Evolutionary conservation across 106 monocot genomes (phyloP).

Genomic region (Apostasia shenzhenica): DNA sequence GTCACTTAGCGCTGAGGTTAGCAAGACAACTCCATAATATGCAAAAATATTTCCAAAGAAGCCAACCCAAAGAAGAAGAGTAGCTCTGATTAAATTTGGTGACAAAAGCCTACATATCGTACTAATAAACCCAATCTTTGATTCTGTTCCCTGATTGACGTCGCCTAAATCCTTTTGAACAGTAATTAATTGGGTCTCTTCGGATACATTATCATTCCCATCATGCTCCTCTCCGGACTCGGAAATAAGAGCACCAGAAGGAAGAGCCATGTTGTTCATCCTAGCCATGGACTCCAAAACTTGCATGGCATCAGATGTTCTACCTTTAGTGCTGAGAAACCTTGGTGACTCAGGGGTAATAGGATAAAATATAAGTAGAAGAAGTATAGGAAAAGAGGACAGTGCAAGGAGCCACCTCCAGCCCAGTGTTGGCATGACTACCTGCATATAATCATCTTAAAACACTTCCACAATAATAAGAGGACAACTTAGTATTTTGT

Average conservation of each 20-base stretch:
- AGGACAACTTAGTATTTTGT: too few species aligned
- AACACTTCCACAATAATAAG: too few species aligned
- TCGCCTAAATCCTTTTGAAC: slow-evolving; percentile 1
- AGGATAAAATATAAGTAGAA: slow-evolving; percentile 61
- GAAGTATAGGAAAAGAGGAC: slow-evolving; percentile 58
- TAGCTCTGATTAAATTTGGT: slow-evolving; percentile 43
- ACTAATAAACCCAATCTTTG: slow-evolving; percentile 21
- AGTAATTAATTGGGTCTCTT: slow-evolving; percentile 31
- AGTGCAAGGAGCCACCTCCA: slow-evolving; percentile 86
- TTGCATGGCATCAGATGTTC: slow-evolving; percentile 38
- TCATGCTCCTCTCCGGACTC: slow-evolving; percentile 9
- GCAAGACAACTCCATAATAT: slow-evolving; percentile 74
- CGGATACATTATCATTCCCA: slow-evolving; percentile 22
- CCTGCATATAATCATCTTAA: slow-evolving; percentile 24
- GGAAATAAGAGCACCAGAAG: slow-evolving; percentile 51
- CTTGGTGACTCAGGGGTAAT: slow-evolving; percentile 69
- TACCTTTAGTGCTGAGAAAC: slow-evolving; percentile 68
- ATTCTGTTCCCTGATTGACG: background rate
- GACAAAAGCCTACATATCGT: slow-evolving; percentile 37
- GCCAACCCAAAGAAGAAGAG: slow-evolving; percentile 64
- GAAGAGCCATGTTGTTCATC: slow-evolving; percentile 41
- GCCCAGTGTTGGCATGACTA: slow-evolving; percentile 56
- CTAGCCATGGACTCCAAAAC: slow-evolving; percentile 53
- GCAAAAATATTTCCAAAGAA: slow-evolving; percentile 79
- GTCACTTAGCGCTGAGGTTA: slow-evolving; percentile 49